These are phyloP conservation scores for Candida ponderosae DNA, from an alignment of 805 yeast genomes.

Conservation along the genomic window DNA sequence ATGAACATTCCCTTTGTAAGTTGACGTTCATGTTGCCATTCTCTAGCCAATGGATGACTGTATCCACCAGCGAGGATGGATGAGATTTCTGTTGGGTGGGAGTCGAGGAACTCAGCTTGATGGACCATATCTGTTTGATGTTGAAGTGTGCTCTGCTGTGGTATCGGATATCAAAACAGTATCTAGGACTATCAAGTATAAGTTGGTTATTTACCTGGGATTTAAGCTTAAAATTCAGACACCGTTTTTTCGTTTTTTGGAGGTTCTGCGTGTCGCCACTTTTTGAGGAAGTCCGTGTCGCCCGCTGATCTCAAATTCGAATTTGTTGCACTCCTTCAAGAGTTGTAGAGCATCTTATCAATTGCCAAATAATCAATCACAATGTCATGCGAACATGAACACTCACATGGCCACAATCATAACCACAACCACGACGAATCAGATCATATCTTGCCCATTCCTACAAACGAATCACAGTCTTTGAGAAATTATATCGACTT, in stretches of 20 bases:
- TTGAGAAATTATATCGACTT: constrained; percentile 54
- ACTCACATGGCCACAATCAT: constrained; percentile 25
- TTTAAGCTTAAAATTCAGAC: too few species aligned
- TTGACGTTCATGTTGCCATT: constrained; percentile 87
- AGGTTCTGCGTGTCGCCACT: neutral
- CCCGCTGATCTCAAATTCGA: too few species aligned
- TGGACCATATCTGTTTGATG: constrained; percentile 37
- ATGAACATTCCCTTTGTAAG: constrained; percentile 84
- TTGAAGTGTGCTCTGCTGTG: too few species aligned
- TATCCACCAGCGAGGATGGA: constrained; percentile 91
- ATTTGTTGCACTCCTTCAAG: too few species aligned
- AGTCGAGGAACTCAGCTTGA: constrained; percentile 60
- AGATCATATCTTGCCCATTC: constrained; percentile 50
- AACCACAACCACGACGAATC: constrained; percentile 28
- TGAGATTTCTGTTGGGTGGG: constrained; percentile 51
- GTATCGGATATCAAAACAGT: too few species aligned
- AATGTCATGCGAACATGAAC: constrained; percentile 14
- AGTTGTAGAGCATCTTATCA: too few species aligned
- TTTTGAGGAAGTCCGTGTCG: too few species aligned
- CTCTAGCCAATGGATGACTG: constrained; percentile 79
- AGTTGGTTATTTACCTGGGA: too few species aligned
- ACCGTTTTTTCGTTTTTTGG: neutral
- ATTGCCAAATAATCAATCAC: too few species aligned
- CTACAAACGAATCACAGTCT: constrained; percentile 66
- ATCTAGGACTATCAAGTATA: too few species aligned